Evolutionary conservation across 2,329 filamentous ascomycete species (phyloP), one percentile per base, ranked within the genome.

Genomic region (Colletotrichum chlorophyti): DNA sequence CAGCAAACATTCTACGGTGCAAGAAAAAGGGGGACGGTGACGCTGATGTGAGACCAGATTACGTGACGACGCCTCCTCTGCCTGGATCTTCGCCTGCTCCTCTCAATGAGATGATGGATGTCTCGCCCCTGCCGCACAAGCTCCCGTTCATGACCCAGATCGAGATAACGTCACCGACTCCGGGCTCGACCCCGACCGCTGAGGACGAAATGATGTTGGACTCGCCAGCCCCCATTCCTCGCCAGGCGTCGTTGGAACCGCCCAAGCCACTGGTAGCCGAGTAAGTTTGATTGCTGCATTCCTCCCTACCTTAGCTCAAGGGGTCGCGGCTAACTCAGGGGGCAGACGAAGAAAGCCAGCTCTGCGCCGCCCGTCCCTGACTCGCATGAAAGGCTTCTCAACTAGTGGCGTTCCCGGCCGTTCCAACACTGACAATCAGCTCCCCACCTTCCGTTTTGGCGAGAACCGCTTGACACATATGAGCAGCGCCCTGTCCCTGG

Each of bases 121-220:
- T 97, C 73, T 97, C 94, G 40, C 94, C 95, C 34, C 77, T 98
- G 35, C 93, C 93, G 60, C 92, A 97, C 79, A 97, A 97, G 79
- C 79, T 83, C 26, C 83, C 90, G 11, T 93, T 86, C 68, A 75
- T 81, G 75, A 73, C 81, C 26, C 82, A 89, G 65, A 79, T 91
- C 62, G 87, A 89, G 64, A 74, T 91, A 51, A 83, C 86, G 26
- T 93, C 91, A 26, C 91, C 92, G 2, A 90, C 89, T 2, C 89
- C 89, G 8, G 81, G 83, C 60, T 72, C 67, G 64, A 79, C 77
- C 14, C 75, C 79, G 57, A 73, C 75, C 43, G 64, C 71, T 59
- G 70, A 75, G 24, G 76, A 82, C 58, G 78, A 77, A 24, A 81
- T 82, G 72, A 76, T 82, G 72, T 72, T 85, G 63, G 83, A 85